Evolutionary conservation across 805 yeast species (phyloP).

Genomic region (Suhomyces tanzawaensis): DNA sequence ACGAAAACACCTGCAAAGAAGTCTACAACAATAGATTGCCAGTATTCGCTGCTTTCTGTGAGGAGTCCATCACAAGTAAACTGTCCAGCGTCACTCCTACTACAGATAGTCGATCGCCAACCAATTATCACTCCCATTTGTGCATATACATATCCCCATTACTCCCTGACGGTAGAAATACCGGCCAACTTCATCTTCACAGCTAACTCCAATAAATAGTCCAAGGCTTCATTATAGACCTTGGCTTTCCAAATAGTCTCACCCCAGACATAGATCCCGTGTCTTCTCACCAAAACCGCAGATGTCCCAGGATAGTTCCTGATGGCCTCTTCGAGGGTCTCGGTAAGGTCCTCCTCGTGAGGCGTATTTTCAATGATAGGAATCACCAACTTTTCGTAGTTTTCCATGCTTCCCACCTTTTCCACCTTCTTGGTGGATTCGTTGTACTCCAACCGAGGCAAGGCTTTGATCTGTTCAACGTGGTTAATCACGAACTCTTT

Average conservation of each 20-base stretch:
- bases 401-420: slow-evolving; percentile 66
- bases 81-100: no score
- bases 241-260: slow-evolving; percentile 90
- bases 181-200: slow-evolving; percentile 76
- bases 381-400: slow-evolving; percentile 71
- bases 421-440: slow-evolving; percentile 39
- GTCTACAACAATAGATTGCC: no score
- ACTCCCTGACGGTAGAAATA: slow-evolving; percentile 34
- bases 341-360: slow-evolving; percentile 79
- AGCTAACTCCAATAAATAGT: slow-evolving; percentile 81
- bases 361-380: slow-evolving; percentile 93
- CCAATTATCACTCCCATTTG: no score
- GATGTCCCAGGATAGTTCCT: slow-evolving; percentile 70
- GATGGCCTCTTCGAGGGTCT: slow-evolving; percentile 61
- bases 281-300: slow-evolving; percentile 88
- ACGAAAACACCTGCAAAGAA: no score
- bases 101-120: no score
- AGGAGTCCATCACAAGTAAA: no score
- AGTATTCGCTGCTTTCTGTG: no score
- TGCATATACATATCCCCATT: neutral
- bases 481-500: slow-evolving; percentile 71
- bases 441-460: slow-evolving; percentile 52
- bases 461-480: slow-evolving; percentile 90
- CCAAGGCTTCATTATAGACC: slow-evolving; percentile 88
- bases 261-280: slow-evolving; percentile 98